These are phyloP conservation scores for Hibiscus mutabilis DNA, from an alignment of 345 rosid species.

Conservation along the genomic window DNA sequence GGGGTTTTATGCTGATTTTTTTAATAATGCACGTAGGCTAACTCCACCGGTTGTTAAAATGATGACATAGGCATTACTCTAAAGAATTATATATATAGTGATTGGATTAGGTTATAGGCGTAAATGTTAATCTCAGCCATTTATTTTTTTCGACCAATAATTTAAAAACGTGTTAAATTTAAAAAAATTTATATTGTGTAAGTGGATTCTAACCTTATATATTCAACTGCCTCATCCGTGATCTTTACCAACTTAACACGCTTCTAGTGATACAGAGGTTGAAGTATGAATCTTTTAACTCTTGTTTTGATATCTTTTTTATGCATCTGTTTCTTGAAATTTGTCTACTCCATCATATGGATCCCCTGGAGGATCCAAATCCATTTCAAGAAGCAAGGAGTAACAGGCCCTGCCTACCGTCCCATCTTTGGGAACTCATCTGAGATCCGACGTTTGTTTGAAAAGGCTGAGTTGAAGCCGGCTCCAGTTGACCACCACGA, in stretches of 20 bases:
- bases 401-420: constrained; percentile 53
- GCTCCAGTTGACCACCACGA: constrained; percentile 30
- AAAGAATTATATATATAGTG: no score
- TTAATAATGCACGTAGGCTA: no score
- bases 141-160: no score
- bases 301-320: constrained; percentile 17
- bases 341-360: constrained; percentile 35
- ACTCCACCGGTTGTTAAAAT: neutral
- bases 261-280: neutral
- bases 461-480: constrained; percentile 39
- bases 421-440: constrained; percentile 49
- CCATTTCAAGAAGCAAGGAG: constrained; percentile 42
- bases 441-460: constrained; percentile 37
- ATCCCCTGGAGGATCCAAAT: constrained; percentile 46
- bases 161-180: no score
- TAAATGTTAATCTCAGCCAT: no score
- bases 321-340: constrained; percentile 25
- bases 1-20: no score
- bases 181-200: no score
- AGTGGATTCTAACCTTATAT: no score
- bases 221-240: no score
- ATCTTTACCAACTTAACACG: neutral
- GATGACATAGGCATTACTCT: neutral
- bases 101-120: no score
- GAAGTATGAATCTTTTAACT: constrained; percentile 11